phyloP scores from a whole-genome alignment of 2,329 filamentous ascomycete species.

The Fonsecaea multimorphosa region DNA sequence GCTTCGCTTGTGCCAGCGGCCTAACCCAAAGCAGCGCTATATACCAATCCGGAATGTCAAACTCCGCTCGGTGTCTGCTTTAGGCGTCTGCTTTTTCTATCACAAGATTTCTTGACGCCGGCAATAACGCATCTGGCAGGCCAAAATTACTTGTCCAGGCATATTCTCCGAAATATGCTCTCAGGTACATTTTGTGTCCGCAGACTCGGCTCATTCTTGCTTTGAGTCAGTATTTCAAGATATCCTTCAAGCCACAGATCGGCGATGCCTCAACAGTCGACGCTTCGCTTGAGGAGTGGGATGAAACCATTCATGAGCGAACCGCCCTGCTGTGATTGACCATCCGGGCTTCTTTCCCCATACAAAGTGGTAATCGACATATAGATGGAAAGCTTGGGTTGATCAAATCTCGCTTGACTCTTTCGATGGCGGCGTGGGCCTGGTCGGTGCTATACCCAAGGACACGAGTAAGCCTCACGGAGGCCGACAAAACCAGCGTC shows the following conservation, averaged over 20 bases:
- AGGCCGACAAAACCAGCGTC: conserved; percentile 40
- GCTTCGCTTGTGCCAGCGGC: no score
- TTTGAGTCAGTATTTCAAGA: neutral
- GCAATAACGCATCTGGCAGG: no score
- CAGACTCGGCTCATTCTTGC: no score
- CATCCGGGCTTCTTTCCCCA: conserved; percentile 19
- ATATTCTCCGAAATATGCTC: no score
- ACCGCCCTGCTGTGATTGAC: neutral
- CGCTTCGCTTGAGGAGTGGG: neutral
- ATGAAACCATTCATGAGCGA: neutral
- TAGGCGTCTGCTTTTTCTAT: no score
- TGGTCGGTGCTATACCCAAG: conserved; percentile 44
- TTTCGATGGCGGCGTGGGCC: conserved; percentile 24
- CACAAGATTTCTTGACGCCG: no score
- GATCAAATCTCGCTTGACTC: conserved; percentile 19
- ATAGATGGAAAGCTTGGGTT: conserved; percentile 25
- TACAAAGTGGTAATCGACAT: conserved; percentile 24
- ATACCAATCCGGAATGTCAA: no score
- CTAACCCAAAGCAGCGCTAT: no score
- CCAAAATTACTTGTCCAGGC: no score
- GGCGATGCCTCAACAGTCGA: neutral
- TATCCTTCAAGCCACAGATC: neutral
- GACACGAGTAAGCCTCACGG: conserved; percentile 43
- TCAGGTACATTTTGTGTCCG: no score
- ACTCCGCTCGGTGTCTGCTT: no score